Evolutionary conservation across 2,329 filamentous ascomycete genomes (phyloP).

Genomic region (Hymenoscyphus fructigenus): DNA sequence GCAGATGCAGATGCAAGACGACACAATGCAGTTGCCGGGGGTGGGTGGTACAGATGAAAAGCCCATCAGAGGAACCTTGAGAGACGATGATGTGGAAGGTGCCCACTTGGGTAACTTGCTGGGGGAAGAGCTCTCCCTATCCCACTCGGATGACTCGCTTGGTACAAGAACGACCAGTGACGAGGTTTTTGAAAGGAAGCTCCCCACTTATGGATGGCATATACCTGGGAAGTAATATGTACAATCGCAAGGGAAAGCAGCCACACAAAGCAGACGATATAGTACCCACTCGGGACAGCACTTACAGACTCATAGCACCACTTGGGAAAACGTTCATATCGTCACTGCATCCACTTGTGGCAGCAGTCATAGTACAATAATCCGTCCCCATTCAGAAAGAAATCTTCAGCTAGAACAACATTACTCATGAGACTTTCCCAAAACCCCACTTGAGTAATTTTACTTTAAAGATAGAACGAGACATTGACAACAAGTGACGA

Average conservation of each 20-base stretch:
- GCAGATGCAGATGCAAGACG: slow-evolving; percentile 14
- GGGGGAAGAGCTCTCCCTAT: background rate
- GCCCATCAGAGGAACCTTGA: background rate
- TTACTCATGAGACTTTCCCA: background rate
- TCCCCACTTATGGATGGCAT: background rate
- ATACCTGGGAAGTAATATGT: background rate
- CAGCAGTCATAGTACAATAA: background rate
- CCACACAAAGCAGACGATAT: background rate
- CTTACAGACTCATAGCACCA: slow-evolving; percentile 1
- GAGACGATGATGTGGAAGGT: background rate
- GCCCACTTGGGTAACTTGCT: slow-evolving; percentile 3
- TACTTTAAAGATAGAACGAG: background rate
- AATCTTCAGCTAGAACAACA: background rate
- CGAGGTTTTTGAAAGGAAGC: background rate
- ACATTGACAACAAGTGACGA: background rate
- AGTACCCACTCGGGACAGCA: background rate
- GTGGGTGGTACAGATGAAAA: slow-evolving; percentile 20
- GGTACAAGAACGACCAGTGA: slow-evolving; percentile 1
- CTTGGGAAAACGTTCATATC: background rate
- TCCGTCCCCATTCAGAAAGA: background rate
- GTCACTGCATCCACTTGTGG: background rate
- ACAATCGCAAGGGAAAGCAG: background rate
- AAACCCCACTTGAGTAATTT: background rate
- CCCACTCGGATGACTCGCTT: background rate
- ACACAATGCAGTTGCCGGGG: slow-evolving; percentile 11